Evolutionary conservation across 2,329 filamentous ascomycete genomes (phyloP), one percentile per base, ranked within the genome.

Genomic region (Boeremia lycopersici): DNA sequence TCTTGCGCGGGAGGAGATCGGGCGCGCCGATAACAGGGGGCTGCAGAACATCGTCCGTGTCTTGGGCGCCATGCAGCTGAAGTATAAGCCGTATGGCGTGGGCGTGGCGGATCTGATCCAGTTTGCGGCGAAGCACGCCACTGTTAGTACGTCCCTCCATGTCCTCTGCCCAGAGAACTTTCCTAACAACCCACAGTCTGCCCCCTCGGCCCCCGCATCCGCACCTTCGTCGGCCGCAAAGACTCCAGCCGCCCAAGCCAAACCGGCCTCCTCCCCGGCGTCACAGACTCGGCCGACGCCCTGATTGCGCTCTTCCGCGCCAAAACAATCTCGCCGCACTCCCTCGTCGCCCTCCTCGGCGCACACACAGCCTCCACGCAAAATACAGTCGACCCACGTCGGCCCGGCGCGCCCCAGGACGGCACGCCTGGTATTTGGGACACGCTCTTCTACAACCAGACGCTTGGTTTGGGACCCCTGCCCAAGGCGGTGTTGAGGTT

Each of bases 61-160:
- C 11, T 41, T 62, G 7, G 44, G 35, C 12, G 29, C 31, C 15
- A 55, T 54, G 52, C 38, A 61, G 43, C 39, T 57, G 19, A 31
- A 19, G 2, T 51, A 44, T 28, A 45, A 51, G 19, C 28, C 38
- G 11, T 73, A 64, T 48, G 65, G 60, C 15, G 67, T 75, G 28
- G 62, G 65, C 15, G 68, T 72, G 60, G 72, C 64, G 7, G 72
- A 74, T 29, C 48, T 74, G 38, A 70, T 74, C 29, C 71, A 74
- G 40, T 70, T 70, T 39, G 65, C 60, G 5, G 68, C 67, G 0
- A 69, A 58, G 25, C 65, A 71, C 28, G 71, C 71, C 15, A 64
- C 65, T 1, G 69, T 74, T 6, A 64, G 51, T 55, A 58, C 19
- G 50, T 44, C 4, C 10, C 9, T 35, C 29, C 40, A 33, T 4